Evolutionary conservation across 331 rosid genomes (phyloP).

Genomic region (Stylosanthes scabra): DNA sequence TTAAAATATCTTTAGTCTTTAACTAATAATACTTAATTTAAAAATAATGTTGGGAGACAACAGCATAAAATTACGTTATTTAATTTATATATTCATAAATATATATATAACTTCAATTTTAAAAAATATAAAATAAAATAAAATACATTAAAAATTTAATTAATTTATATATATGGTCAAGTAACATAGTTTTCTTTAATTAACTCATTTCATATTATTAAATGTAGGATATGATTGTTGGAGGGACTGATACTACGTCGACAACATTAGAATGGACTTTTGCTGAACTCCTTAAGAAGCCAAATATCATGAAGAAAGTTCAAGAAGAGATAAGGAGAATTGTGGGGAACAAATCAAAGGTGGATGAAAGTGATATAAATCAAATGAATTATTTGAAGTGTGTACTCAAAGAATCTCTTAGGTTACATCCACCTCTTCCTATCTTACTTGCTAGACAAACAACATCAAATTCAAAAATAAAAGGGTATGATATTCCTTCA

Average conservation of each 20-base stretch:
- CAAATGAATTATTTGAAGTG: constrained; percentile 4
- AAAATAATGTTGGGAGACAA: too few relatives aligned
- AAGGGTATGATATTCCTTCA: neutral
- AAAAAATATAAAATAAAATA: too few relatives aligned
- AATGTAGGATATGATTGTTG: neutral
- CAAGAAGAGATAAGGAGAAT: constrained; percentile 3
- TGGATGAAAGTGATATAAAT: neutral
- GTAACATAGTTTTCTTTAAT: too few relatives aligned
- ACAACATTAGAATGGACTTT: neutral
- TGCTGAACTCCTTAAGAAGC: neutral
- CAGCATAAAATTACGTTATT: too few relatives aligned
- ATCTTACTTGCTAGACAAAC: neutral
- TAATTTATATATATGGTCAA: too few relatives aligned
- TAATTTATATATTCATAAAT: too few relatives aligned
- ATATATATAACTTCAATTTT: too few relatives aligned
- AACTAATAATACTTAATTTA: too few relatives aligned
- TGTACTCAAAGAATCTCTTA: neutral
- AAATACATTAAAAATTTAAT: too few relatives aligned
- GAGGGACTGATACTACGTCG: neutral
- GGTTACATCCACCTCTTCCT: neutral
- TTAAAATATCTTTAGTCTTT: too few relatives aligned
- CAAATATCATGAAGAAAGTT: neutral
- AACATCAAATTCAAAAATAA: neutral
- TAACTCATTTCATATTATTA: too few relatives aligned
- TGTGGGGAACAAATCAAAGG: neutral